A percentile compares a stretch with the other conserved stretches of the same genome.
phyloP scores from a whole-genome alignment of 805 yeast genomes.

The Kodamaea jinghongensis region DNA sequence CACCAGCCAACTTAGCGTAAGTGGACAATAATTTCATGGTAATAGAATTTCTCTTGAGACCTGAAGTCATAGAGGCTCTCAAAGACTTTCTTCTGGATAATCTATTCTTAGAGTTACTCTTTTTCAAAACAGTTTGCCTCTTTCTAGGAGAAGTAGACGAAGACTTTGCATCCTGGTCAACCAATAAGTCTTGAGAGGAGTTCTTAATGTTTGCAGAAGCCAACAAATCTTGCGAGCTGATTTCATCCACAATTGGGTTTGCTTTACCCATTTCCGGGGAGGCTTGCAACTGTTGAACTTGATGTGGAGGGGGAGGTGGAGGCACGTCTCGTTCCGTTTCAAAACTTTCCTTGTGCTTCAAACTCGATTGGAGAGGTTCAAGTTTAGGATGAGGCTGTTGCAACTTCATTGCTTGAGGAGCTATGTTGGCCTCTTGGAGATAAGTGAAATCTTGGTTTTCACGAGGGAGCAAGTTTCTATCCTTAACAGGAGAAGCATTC shows the following conservation, averaged over 20 bases:
- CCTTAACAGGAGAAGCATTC: constrained; percentile 40
- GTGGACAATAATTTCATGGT: constrained; percentile 69
- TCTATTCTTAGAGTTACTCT: constrained; percentile 28
- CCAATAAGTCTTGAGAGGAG: constrained; percentile 5
- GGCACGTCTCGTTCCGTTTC: not conserved
- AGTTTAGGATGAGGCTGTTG: constrained; percentile 6
- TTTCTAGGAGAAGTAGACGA: constrained; percentile 17
- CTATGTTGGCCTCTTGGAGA: not conserved
- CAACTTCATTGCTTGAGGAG: constrained; percentile 1
- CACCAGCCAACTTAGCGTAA: constrained; percentile 66
- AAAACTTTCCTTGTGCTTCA: not conserved
- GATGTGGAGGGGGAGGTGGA: constrained; percentile 9
- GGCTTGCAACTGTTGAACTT: constrained; percentile 5
- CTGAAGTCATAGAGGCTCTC: constrained; percentile 40
- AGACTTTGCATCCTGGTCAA: constrained; percentile 2
- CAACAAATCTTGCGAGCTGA: constrained; percentile 19
- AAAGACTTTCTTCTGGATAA: constrained; percentile 35
- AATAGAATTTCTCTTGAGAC: constrained; percentile 64
- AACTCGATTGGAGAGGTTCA: constrained; percentile 1
- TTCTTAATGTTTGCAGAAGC: constrained; percentile 28
- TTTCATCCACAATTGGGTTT: constrained; percentile 20
- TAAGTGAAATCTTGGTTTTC: not conserved
- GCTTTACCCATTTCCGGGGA: constrained; percentile 10
- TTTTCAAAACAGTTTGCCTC: constrained; percentile 27
- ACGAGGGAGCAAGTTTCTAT: constrained; percentile 14